Evolutionary conservation across 1,139 yeast genomes (phyloP).

Genomic region (Pichia sp.): DNA sequence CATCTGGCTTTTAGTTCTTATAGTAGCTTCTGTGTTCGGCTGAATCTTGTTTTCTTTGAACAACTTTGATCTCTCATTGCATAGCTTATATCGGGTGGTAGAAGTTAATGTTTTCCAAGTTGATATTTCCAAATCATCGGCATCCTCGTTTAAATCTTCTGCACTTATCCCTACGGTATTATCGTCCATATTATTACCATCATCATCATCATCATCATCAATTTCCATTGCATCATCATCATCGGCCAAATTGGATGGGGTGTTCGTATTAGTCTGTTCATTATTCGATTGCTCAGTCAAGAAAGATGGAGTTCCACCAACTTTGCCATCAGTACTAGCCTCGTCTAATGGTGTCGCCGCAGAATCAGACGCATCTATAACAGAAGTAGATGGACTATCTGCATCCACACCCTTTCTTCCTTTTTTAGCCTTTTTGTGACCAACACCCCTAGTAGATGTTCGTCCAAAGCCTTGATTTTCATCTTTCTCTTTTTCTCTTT

Average conservation of each 20-base stretch:
- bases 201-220: conserved; percentile 32
- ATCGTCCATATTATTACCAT: conserved; percentile 26
- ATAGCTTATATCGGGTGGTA: conserved; percentile 70
- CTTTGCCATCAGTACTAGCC: neutral
- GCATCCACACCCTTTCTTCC: conserved; percentile 35
- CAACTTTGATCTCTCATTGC: conserved; percentile 63
- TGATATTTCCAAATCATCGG: conserved; percentile 60
- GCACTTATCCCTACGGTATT: conserved; percentile 30
- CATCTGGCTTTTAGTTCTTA: conserved; percentile 62
- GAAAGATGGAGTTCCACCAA: neutral
- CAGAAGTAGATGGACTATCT: conserved; percentile 30
- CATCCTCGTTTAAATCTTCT: conserved; percentile 55
- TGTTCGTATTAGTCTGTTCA: conserved; percentile 9
- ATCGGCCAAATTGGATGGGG: conserved; percentile 12
- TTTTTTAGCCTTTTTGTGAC: conserved; percentile 26
- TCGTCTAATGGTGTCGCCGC: conserved; percentile 24
- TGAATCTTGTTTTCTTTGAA: conserved; percentile 59
- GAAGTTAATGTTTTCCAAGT: conserved; percentile 83
- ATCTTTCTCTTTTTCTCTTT: conserved; percentile 59
- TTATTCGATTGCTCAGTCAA: neutral
- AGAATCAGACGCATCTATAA: conserved; percentile 17
- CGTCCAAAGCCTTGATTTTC: conserved; percentile 38
- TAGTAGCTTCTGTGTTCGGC: conserved; percentile 62
- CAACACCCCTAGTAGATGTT: conserved; percentile 35
- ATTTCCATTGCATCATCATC: conserved; percentile 19